Conservation (phyloP, 2,329 filamentous ascomycete species). For the Fusarium setosum region DNA sequence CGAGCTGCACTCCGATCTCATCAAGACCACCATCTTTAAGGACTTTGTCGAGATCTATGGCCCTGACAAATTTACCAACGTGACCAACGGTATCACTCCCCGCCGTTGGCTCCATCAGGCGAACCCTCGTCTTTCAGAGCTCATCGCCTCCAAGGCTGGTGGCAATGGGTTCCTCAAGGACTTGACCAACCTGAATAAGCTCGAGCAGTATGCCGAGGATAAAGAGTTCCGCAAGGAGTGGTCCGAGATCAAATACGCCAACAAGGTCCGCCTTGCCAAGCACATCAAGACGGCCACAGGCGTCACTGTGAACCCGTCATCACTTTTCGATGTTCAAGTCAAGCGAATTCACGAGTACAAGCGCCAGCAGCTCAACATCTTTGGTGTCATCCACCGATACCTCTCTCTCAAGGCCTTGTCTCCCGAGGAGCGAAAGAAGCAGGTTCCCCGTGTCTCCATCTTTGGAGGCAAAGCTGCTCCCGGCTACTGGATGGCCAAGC, state of each 20-base stretch:
- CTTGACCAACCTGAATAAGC: conserved; percentile 84
- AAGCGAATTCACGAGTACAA: conserved; percentile 99
- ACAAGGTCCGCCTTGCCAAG: conserved; percentile 92
- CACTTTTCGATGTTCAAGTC: conserved; percentile 96
- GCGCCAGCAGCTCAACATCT: conserved; percentile 98
- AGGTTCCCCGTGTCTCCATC: conserved; percentile 89
- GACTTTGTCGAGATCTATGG: conserved; percentile 97
- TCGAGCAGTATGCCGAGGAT: conserved; percentile 87
- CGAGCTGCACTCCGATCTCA: conserved; percentile 95
- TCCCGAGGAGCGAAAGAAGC: conserved; percentile 86
- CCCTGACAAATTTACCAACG: conserved; percentile 97
- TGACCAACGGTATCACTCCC: conserved; percentile 98
- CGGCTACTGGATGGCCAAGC: conserved; percentile 99
- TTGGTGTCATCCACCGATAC: conserved; percentile 96
- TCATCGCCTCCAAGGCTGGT: conserved; percentile 91
- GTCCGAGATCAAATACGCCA: conserved; percentile 95
- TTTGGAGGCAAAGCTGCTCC: conserved; percentile 98
- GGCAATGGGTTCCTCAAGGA: conserved; percentile 90
- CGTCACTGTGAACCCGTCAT: conserved; percentile 84
- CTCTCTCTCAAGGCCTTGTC: conserved; percentile 87
- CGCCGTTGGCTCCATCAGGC: conserved; percentile 97
- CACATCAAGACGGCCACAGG: conserved; percentile 88
- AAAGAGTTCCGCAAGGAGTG: conserved; percentile 93
- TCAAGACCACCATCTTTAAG: conserved; percentile 99
- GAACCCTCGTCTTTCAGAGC: conserved; percentile 89